Conservation (phyloP, 2,329 filamentous ascomycete species). For the Cadophora gregata region DNA sequence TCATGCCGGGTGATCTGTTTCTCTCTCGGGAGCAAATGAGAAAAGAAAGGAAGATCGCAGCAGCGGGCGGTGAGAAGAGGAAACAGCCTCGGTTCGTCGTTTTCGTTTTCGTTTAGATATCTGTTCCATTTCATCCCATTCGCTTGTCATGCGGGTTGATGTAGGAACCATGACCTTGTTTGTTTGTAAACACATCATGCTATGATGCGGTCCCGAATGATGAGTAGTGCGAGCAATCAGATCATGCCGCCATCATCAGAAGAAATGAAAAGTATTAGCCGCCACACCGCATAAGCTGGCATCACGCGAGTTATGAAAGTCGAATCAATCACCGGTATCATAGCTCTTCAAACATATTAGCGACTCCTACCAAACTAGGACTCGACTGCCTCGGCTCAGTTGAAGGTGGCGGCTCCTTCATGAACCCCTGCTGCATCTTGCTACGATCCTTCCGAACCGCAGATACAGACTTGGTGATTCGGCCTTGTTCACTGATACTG, state of each 20-base stretch:
- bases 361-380: slow-evolving; percentile 42
- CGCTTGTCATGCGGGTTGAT: neutral
- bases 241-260: neutral
- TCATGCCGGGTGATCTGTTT: neutral
- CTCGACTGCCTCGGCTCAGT: slow-evolving; percentile 27
- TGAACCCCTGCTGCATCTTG: slow-evolving; percentile 70
- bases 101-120: neutral
- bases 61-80: neutral
- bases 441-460: slow-evolving; percentile 54
- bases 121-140: neutral
- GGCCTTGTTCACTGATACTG: slow-evolving; percentile 91
- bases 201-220: neutral
- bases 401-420: slow-evolving; percentile 54
- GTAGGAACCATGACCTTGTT: neutral
- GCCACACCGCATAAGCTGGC: neutral
- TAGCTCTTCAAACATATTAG: slow-evolving; percentile 40
- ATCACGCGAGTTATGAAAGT: neutral
- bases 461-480: slow-evolving; percentile 65
- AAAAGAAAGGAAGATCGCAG: neutral
- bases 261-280: neutral
- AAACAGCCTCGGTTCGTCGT: slow-evolving; percentile 1
- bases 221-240: neutral
- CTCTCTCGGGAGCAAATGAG: neutral
- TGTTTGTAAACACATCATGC: slow-evolving; percentile 1
- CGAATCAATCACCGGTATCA: neutral